phyloP scores from a whole-genome alignment of 2,329 filamentous ascomycete species.

The Fusarium poae region DNA sequence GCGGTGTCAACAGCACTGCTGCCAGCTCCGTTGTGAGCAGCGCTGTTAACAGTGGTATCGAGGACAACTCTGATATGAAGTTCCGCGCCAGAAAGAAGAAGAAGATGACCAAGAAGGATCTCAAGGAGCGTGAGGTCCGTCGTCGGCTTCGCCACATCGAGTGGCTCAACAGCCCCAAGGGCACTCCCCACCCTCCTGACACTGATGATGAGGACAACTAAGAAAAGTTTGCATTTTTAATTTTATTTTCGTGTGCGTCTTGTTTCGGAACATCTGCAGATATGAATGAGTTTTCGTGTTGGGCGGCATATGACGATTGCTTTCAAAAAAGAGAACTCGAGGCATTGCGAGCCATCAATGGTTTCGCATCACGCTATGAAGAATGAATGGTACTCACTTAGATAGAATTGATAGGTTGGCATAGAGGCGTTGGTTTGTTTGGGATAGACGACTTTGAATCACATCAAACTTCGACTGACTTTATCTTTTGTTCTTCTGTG shows the following conservation, averaged over 20 bases:
- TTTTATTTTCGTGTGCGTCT: slow-evolving; percentile 8
- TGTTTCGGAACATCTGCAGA: slow-evolving; percentile 16
- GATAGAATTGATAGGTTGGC: slow-evolving; percentile 41
- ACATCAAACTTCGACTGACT: slow-evolving; percentile 28
- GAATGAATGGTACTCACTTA: slow-evolving; percentile 34
- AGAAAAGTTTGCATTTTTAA: slow-evolving; percentile 22
- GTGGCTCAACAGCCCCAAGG: slow-evolving; percentile 88
- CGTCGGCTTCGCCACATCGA: slow-evolving; percentile 87
- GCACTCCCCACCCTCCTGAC: slow-evolving; percentile 80
- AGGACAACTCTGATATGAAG: slow-evolving; percentile 84
- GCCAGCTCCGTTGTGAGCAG: slow-evolving; percentile 68
- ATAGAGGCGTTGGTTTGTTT: slow-evolving; percentile 49
- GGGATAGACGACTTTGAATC: slow-evolving; percentile 47
- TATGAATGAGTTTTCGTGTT: slow-evolving; percentile 31
- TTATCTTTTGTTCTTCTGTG: not conserved
- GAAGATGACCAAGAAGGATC: slow-evolving; percentile 97
- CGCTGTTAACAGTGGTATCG: slow-evolving; percentile 81
- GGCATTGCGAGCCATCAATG: slow-evolving; percentile 14
- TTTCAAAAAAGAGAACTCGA: slow-evolving; percentile 21
- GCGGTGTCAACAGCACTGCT: slow-evolving; percentile 66
- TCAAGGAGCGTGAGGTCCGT: slow-evolving; percentile 92
- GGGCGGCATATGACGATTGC: slow-evolving; percentile 17
- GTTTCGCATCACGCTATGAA: slow-evolving; percentile 33
- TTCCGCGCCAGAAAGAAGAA: slow-evolving; percentile 95
- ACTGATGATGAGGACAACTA: slow-evolving; percentile 78